Percentiles rank a stretch among this genome's conserved stretches.
Conservation (phyloP, 345 rosid species). For the Salix koriyanagi region DNA sequence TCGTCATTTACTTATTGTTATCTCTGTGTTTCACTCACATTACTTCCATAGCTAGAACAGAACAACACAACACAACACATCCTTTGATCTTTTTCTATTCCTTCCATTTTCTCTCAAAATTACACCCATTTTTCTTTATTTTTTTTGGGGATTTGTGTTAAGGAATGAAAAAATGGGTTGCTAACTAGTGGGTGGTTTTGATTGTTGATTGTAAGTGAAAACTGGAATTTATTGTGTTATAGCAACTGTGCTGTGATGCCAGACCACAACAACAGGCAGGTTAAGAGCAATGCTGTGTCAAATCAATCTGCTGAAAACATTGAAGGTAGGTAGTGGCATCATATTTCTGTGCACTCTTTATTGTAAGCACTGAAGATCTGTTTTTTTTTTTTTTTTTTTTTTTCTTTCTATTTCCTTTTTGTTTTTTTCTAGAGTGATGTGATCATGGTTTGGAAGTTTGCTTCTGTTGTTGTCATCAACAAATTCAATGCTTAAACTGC, state of each 20-base stretch:
- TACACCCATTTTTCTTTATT: neutral
- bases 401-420: neutral
- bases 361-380: conserved; percentile 22
- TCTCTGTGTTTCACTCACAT: neutral
- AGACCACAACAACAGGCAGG: conserved; percentile 44
- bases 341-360: neutral
- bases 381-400: too few species aligned
- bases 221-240: neutral
- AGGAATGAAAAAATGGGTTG: neutral
- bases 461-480: neutral
- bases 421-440: neutral
- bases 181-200: neutral
- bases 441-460: neutral
- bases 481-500: neutral
- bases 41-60: neutral
- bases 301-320: conserved; percentile 54
- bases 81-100: neutral
- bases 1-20: conserved; percentile 7
- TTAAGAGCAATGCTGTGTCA: conserved; percentile 53
- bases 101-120: neutral
- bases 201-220: neutral
- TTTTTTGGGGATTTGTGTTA: neutral
- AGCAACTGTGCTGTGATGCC: conserved; percentile 41
- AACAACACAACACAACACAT: conserved; percentile 2
- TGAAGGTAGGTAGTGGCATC: conserved; percentile 47